Evolutionary conservation across 1,284 basidiomycete species (phyloP).

Genomic region (Thecaphora frezii): DNA sequence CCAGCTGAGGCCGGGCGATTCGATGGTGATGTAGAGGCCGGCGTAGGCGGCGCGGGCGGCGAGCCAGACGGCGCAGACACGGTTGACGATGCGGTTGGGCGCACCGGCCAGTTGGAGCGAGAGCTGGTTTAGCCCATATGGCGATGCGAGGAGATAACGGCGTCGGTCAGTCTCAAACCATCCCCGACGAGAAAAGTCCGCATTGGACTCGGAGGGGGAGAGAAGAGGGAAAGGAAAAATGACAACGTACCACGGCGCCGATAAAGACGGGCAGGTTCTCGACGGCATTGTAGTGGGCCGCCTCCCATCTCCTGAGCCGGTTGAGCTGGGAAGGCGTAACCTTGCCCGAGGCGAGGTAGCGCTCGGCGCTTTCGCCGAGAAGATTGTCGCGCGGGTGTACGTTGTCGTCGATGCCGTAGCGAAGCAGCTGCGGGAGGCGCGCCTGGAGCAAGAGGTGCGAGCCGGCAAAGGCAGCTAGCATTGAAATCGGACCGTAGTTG

Average conservation of each 20-base stretch:
- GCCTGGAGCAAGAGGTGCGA: slow-evolving; percentile 35
- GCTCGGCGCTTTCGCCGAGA: slow-evolving; percentile 17
- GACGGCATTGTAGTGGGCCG: slow-evolving; percentile 38
- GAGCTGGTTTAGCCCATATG: too few species aligned
- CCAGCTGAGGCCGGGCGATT: slow-evolving; percentile 9
- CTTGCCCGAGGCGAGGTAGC: slow-evolving; percentile 32
- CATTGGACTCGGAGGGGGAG: too few species aligned
- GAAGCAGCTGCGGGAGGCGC: slow-evolving; percentile 26
- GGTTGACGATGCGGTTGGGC: slow-evolving; percentile 31
- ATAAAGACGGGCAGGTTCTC: slow-evolving; percentile 33
- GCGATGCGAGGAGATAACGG: neutral
- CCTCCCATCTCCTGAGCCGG: slow-evolving; percentile 36
- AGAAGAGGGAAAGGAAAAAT: too few species aligned
- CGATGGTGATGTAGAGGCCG: slow-evolving; percentile 21
- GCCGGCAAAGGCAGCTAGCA: slow-evolving; percentile 36
- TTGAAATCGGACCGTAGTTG: slow-evolving; percentile 35
- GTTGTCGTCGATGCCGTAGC: slow-evolving; percentile 35
- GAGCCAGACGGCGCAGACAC: slow-evolving; percentile 26
- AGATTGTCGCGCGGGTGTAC: slow-evolving; percentile 33
- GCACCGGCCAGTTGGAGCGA: slow-evolving; percentile 33
- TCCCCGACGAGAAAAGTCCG: too few species aligned
- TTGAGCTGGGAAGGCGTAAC: slow-evolving; percentile 22
- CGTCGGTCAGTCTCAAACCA: neutral
- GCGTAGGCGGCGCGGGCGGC: slow-evolving; percentile 23
- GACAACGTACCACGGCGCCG: slow-evolving; percentile 14